Evolutionary conservation across 164 flowering plant species (phyloP).

Genomic region (Umbilicus rupestris): DNA sequence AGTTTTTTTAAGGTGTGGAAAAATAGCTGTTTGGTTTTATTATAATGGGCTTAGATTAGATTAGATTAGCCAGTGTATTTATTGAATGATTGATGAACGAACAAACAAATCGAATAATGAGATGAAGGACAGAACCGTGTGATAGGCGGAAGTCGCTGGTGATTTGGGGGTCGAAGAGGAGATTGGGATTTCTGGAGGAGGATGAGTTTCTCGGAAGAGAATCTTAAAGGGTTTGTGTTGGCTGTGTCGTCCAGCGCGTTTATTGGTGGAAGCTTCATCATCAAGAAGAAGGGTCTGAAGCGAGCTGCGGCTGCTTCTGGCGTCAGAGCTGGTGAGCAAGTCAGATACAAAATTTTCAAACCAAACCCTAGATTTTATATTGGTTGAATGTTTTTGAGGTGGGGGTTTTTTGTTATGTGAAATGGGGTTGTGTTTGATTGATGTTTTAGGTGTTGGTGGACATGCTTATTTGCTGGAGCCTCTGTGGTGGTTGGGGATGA

Average conservation of each 20-base stretch:
- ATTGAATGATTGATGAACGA: constrained; percentile 1
- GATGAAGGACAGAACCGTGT: not conserved
- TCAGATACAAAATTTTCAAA: not conserved
- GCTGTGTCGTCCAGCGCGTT: constrained; percentile 64
- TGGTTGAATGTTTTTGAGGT: constrained; percentile 8
- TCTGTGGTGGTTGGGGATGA: constrained; percentile 85
- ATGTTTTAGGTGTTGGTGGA: constrained; percentile 62
- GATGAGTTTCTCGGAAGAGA: constrained; percentile 44
- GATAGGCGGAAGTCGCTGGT: not conserved
- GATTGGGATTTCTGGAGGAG: not conserved
- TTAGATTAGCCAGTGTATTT: not conserved
- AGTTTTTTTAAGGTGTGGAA: not conserved
- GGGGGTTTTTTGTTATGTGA: constrained; percentile 13
- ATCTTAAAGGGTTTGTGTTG: constrained; percentile 50
- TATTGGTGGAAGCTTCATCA: constrained; percentile 69
- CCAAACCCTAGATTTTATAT: not conserved
- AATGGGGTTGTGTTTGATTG: not conserved
- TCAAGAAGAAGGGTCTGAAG: constrained; percentile 76
- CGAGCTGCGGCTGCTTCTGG: constrained; percentile 71
- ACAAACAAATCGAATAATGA: constrained; percentile 1
- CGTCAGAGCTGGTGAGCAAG: constrained; percentile 49
- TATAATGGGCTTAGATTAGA: not conserved
- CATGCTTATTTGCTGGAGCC: constrained; percentile 70
- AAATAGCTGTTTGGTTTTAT: not conserved
- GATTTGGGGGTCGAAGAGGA: no score